Evolutionary conservation across 495 filamentous ascomycete species (phyloP), one percentile per base, ranked within the genome.

Genomic region (Wilcoxina mikolae): DNA sequence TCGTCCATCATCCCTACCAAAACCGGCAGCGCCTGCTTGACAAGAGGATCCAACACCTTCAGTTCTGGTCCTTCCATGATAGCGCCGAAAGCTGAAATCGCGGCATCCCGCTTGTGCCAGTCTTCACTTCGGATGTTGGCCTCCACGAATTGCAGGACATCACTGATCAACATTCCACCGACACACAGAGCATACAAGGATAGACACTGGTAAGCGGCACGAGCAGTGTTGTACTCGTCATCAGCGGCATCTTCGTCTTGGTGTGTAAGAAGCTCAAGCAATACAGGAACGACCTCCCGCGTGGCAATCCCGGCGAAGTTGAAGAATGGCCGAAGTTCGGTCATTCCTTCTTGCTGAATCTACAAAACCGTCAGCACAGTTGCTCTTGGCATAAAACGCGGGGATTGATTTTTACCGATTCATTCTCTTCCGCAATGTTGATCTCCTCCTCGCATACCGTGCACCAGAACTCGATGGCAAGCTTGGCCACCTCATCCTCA

Each of bases 391-490:
- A 39, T 22, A 50, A 24, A n/a, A 51, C 33, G 17, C 28, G 25
- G 27, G 51, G 43, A 43, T 51, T n/a, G 41, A 71, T 28, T 60
- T 68, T 59, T 74, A 88, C 85, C 76, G 85, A 82, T 56, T 78
- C 74, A 65, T 98, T 98, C 67, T 98, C 91, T 62, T 98, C 91
- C 58, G 96, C 91, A 66, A 98, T 95, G 54, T 82, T 79, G 58
- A 94, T 85, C 68, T 98, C 91, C 71, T 98, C 91, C 67, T 98
- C 91, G 72, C 91, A 96, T 35, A 98, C 91, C 18, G 91, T 96
- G 72, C 91, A 95, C 91, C 91, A 98, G 74, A 98, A 98, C 65
- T 98, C 91, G 57, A 98, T 86, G 23, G 91, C 91, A 25, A 98
- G 77, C 75, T 98, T 98, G 39, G 93, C 82, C 35, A 96, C 93